Conservation (phyloP, 805 yeast species). For the Pichia manshurica region DNA sequence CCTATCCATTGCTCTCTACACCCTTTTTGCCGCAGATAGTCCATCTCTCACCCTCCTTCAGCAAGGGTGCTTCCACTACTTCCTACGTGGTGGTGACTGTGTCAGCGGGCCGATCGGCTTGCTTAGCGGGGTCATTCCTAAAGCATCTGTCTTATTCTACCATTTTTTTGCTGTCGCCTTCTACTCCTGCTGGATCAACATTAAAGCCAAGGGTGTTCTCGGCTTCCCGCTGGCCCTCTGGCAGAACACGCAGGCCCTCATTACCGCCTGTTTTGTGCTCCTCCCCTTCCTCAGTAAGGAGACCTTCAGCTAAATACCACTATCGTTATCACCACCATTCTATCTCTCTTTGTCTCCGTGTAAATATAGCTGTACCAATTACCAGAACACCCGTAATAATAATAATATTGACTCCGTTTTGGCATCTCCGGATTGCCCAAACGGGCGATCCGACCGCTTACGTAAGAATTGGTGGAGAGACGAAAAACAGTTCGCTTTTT, state of each 20-base stretch:
- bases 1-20: conserved; percentile 81
- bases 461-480: too few relatives aligned
- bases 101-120: conserved; percentile 75
- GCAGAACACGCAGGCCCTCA: conserved; percentile 62
- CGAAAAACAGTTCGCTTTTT: too few relatives aligned
- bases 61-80: conserved; percentile 83
- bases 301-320: conserved; percentile 18
- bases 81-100: conserved; percentile 77
- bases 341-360: not conserved
- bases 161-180: conserved; percentile 91
- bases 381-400: too few relatives aligned
- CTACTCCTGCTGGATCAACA: conserved; percentile 69
- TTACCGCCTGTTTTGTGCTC: conserved; percentile 72
- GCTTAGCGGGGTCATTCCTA: conserved; percentile 74
- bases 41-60: conserved; percentile 64
- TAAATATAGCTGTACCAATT: not conserved
- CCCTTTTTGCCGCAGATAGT: conserved; percentile 83
- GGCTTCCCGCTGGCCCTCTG: conserved; percentile 66
- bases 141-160: conserved; percentile 66
- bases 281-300: conserved; percentile 59
- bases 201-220: conserved; percentile 53
- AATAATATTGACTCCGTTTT: too few relatives aligned
- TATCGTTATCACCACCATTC: not conserved
- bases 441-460: too few relatives aligned
- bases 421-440: too few relatives aligned